Evolutionary conservation across 768 basidiomycete genomes (phyloP).

Genomic region (Boletus vermiculosoides): DNA sequence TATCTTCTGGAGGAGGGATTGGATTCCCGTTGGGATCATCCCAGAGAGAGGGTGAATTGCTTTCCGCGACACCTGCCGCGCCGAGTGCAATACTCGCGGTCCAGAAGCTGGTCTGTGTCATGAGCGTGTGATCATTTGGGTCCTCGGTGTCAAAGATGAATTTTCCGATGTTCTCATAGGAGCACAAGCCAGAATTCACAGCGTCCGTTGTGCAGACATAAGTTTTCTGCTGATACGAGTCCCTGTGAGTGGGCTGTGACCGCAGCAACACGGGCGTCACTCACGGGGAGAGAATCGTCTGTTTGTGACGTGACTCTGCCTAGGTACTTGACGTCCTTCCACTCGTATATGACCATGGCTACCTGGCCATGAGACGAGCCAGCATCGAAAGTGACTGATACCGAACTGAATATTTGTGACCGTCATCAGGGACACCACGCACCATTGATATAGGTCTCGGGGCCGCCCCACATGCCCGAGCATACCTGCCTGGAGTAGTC

Average conservation of each 20-base stretch:
- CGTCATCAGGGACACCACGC: conserved; percentile 17
- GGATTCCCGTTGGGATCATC: conserved; percentile 61
- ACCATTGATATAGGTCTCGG: conserved; percentile 83
- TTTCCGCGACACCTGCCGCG: conserved; percentile 21
- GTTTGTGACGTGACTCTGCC: conserved; percentile 62
- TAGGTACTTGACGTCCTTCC: conserved; percentile 82
- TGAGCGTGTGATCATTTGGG: conserved; percentile 56
- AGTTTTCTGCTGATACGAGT: conserved; percentile 65
- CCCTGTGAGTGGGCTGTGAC: conserved; percentile 17
- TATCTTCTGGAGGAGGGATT: conserved; percentile 46
- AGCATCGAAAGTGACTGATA: conserved; percentile 70
- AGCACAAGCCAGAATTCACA: conserved; percentile 69
- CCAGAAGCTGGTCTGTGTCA: conserved; percentile 85
- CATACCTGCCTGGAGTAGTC: conserved; percentile 90
- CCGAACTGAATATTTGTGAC: conserved; percentile 17
- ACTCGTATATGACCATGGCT: conserved; percentile 95
- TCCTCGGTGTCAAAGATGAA: conserved; percentile 70
- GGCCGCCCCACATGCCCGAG: conserved; percentile 90
- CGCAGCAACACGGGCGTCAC: conserved; percentile 26
- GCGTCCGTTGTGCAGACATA: conserved; percentile 91
- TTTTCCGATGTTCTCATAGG: conserved; percentile 66
- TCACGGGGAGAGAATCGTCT: conserved; percentile 64
- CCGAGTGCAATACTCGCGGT: conserved; percentile 72
- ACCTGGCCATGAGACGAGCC: conserved; percentile 77
- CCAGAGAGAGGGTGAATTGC: conserved; percentile 46